phyloP scores from a whole-genome alignment of 306 rosid species.

The Hippophae tibetana region DNA sequence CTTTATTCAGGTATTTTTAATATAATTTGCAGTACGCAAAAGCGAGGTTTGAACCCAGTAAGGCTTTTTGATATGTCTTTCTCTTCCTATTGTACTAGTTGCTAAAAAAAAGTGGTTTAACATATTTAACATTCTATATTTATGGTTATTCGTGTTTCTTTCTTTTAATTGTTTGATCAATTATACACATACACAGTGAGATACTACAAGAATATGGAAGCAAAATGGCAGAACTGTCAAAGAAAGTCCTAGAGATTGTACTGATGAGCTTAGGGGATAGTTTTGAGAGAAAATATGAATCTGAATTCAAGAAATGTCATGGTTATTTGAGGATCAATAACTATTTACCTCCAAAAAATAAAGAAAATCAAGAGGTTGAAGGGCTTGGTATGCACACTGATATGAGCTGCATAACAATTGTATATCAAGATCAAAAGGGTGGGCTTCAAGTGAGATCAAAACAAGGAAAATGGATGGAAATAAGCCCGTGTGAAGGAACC shows the following conservation, averaged over 20 bases:
- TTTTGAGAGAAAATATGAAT: slow-evolving; percentile 39
- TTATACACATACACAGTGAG: slow-evolving; percentile 32
- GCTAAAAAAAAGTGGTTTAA: too few species aligned
- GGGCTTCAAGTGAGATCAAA: slow-evolving; percentile 81
- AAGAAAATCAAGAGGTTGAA: slow-evolving; percentile 36
- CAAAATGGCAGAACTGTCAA: slow-evolving; percentile 66
- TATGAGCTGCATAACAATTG: slow-evolving; percentile 80
- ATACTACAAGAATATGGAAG: slow-evolving; percentile 75
- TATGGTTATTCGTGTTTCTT: background rate
- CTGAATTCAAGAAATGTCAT: slow-evolving; percentile 64
- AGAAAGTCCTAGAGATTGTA: slow-evolving; percentile 43
- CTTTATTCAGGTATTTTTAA: slow-evolving; percentile 52
- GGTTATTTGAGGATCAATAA: slow-evolving; percentile 86
- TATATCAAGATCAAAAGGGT: slow-evolving; percentile 75
- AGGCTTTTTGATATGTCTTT: slow-evolving; percentile 1
- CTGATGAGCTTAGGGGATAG: slow-evolving; percentile 60
- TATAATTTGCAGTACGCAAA: background rate
- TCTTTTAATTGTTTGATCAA: slow-evolving; percentile 10
- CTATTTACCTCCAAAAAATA: slow-evolving; percentile 45
- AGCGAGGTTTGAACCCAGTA: background rate
- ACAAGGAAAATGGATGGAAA: slow-evolving; percentile 76
- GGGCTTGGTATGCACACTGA: slow-evolving; percentile 99
- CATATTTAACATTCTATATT: background rate
- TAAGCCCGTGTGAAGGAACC: slow-evolving; percentile 62
- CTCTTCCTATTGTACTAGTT: background rate